Base-by-base conservation (phyloP, 495 filamentous ascomycete genomes). In the Tuber magnatum region DNA sequence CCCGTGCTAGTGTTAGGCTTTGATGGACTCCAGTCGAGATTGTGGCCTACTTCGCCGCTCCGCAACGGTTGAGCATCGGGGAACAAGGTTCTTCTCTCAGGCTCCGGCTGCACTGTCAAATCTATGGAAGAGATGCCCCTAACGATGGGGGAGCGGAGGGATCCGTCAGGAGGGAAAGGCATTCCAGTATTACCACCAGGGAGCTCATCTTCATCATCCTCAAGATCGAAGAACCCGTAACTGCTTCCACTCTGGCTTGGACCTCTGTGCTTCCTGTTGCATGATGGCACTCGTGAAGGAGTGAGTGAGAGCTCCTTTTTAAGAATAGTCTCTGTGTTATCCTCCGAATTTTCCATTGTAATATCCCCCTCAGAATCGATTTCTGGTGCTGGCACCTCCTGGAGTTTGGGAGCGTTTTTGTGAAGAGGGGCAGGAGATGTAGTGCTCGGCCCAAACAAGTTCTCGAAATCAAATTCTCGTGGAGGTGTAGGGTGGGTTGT, bases 221-320 rank as follows among this genome's bases (percentile, higher is more conserved):
- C 51, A 20, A 75, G 73, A 46, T 71, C 71, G 42, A 81, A 81
- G 42, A 81, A 75, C 22, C 71, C 70, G 68, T 71, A 70, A 28
- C 71, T 72, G 68, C 72, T 75, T 28, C 72, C 74, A 20, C 70
- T 38, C 35, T 80, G 51, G 14, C 38, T 76, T 32, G 51, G 72
- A 18, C 71, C 73, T 38, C 71, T 71, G 68, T 68, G 71, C 41
- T 73, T 76, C 65, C 69, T 74, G 20, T 44, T 35, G 35, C 28
- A 65, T 65, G 28, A 24, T 40, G 38, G 69, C 18, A 43, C 35
- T 75, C 69, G 28, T 39, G 38, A 41, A 46, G 70, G 68, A 24
- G 75, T 78, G 38, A 71, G 79, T 12, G 74, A 69, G n/a, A 69
- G 71, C 46, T 71, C 71, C 16, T 71, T 68, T 20, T 69, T 68